A percentile compares a stretch with the other conserved stretches of the same genome.
These are phyloP conservation scores for Hexamita inflata DNA, from an alignment of 208 protist genomes.

Conservation along the genomic window DNA sequence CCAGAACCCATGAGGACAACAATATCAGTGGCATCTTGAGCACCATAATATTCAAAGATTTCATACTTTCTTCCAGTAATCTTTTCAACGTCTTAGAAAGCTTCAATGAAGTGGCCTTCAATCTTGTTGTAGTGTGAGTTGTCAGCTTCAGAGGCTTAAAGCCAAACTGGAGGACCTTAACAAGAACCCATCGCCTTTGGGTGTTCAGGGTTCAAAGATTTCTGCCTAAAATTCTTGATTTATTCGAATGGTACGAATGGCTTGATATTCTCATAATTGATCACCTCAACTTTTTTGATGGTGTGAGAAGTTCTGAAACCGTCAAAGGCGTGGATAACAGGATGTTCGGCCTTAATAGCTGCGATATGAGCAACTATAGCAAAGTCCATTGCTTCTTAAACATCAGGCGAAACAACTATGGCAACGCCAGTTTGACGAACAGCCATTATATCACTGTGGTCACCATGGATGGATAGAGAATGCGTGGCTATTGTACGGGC, in stretches of 20 bases:
- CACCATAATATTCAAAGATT: conserved; percentile 31
- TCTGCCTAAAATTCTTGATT: conserved; percentile 32
- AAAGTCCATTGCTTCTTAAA: conserved; percentile 54
- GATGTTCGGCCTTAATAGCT: conserved; percentile 47
- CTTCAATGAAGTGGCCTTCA: not conserved
- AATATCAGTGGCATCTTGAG: conserved; percentile 25
- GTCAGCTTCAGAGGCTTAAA: not conserved
- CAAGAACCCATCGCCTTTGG: conserved; percentile 45
- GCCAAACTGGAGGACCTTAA: conserved; percentile 35
- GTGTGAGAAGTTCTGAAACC: conserved; percentile 50
- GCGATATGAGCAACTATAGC: conserved; percentile 53
- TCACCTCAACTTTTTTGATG: conserved; percentile 42
- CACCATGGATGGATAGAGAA: conserved; percentile 51
- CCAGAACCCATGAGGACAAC: conserved; percentile 33
- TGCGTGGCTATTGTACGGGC: conserved; percentile 34
- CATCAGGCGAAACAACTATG: conserved; percentile 47
- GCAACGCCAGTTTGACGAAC: conserved; percentile 45
- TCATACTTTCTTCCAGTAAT: conserved; percentile 28
- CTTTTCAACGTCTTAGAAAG: conserved; percentile 19
- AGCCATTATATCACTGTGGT: conserved; percentile 58
- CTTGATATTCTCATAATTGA: conserved; percentile 34
- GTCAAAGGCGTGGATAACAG: conserved; percentile 55
- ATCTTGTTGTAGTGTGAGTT: not conserved
- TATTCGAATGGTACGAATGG: conserved; percentile 31
- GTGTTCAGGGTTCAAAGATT: conserved; percentile 49